Base-by-base conservation (phyloP, 345 rosid species). In the Aquilaria yunnanensis region DNA sequence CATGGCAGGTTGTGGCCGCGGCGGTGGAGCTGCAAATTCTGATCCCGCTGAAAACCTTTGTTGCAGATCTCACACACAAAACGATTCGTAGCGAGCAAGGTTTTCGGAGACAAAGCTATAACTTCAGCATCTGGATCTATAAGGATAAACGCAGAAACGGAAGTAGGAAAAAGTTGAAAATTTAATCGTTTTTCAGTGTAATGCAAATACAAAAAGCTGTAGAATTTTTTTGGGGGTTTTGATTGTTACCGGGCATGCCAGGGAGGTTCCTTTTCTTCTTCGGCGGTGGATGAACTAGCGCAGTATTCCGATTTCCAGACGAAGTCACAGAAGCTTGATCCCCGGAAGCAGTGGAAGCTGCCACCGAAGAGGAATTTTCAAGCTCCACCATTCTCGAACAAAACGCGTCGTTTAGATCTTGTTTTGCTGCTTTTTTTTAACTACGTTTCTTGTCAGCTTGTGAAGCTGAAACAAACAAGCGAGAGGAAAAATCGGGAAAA, bases 1-100 rank as follows among this genome's bases (percentile, higher is more conserved):
- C 91, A 88, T 0, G 96, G 96, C 56, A 88, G 77, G 80, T 83
- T 88, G 56, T 88, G 96, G 11, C 96, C 96, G 16, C 91, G 76
- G 6, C 91, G 82, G 81, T 85, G 91, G 55, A 85, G 91, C 75
- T 85, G 91, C 32, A 88, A 78, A 72, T 88, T 85, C 72, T 88
- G 96, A 67, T 85, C 91, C 10, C 96, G 76, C 73, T 85, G 96
- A 65, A 88, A 85, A 2, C 96, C 91, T 66, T 88, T 85, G 79
- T 63, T 81, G 62, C 95, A 88, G 84, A 88, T 83, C 89, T 85
- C 95, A 69, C 95, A 88, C 54, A 88, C 78, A 70, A 88, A 85
- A 7, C 91, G 68, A 66, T 85, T 83, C 12, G 85, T 88, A 13
- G 95, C 87, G 31, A 85, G 9, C 48, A 88, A 67, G 5, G 87